Conservation (phyloP, 257 asterid species). For the Solanum chilense region DNA sequence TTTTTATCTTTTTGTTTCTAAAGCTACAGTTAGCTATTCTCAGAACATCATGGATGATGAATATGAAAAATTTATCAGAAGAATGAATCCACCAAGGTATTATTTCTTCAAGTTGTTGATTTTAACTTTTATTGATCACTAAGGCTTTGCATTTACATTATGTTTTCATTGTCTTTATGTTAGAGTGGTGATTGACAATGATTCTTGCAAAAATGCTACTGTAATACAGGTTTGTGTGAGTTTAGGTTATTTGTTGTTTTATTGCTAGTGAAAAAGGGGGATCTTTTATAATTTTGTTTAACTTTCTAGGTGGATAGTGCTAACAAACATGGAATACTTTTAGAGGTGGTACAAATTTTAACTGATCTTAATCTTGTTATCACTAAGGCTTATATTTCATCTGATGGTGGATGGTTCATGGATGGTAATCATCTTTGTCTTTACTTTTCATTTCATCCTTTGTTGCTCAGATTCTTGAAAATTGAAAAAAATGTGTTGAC, state of each 20-base stretch:
- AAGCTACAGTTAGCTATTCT: slow-evolving; percentile 5
- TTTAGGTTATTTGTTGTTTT: background rate
- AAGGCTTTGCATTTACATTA: background rate
- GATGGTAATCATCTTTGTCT: slow-evolving; percentile 8
- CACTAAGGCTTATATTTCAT: slow-evolving; percentile 14
- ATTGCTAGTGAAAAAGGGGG: background rate
- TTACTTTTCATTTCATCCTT: background rate
- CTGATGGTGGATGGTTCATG: slow-evolving; percentile 25
- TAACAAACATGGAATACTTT: slow-evolving; percentile 17
- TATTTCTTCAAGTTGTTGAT: background rate
- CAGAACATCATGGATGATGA: slow-evolving; percentile 16
- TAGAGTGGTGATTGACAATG: slow-evolving; percentile 21
- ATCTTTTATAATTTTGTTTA: background rate
- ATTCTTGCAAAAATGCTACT: slow-evolving; percentile 15
- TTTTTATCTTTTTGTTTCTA: background rate
- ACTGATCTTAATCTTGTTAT: slow-evolving; percentile 16
- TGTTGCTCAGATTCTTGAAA: background rate
- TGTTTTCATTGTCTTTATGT: background rate
- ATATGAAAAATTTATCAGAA: slow-evolving; percentile 17
- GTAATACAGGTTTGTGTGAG: slow-evolving; percentile 6
- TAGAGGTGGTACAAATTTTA: slow-evolving; percentile 15
- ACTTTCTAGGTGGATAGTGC: slow-evolving; percentile 15
- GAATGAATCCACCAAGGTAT: slow-evolving; percentile 29
- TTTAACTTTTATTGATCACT: background rate
- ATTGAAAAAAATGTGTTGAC: background rate